These are phyloP conservation scores for Sutorius australiensis DNA, from an alignment of 768 basidiomycete genomes.

Conservation along the genomic window DNA sequence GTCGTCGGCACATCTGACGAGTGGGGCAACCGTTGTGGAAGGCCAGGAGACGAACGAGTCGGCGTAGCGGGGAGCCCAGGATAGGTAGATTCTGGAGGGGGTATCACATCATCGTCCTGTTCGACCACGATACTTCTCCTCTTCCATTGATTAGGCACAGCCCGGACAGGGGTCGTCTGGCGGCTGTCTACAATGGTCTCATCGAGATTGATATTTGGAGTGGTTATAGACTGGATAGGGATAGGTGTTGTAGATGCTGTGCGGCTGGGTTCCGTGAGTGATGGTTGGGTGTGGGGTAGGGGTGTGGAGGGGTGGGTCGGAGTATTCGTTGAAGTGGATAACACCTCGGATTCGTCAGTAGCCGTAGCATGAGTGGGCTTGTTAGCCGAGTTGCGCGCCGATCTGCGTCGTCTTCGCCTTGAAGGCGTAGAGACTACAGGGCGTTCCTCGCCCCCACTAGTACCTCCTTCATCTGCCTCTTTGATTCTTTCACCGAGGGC, in stretches of 20 bases:
- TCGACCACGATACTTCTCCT: constrained; percentile 66
- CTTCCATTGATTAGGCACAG: constrained; percentile 40
- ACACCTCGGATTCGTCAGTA: constrained; percentile 44
- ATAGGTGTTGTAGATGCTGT: constrained; percentile 31
- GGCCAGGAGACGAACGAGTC: constrained; percentile 33
- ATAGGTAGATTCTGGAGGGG: constrained; percentile 37
- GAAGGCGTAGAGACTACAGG: constrained; percentile 40
- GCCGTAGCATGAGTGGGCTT: constrained; percentile 39
- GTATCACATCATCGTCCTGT: constrained; percentile 60
- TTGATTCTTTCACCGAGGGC: constrained; percentile 56
- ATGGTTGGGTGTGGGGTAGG: constrained; percentile 39
- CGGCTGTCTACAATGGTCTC: constrained; percentile 30
- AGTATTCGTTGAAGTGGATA: constrained; percentile 50
- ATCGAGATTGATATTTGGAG: constrained; percentile 28
- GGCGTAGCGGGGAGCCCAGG: constrained; percentile 42
- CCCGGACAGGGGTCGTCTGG: constrained; percentile 33
- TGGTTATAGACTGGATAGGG: constrained; percentile 25
- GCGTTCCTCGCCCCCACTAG: constrained; percentile 56
- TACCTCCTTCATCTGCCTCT: constrained; percentile 61
- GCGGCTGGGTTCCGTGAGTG: constrained; percentile 22
- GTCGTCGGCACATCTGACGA: constrained; percentile 50
- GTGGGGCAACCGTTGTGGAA: constrained; percentile 41
- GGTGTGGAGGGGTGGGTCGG: constrained; percentile 54
- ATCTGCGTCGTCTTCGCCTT: constrained; percentile 57
- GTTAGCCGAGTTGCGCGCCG: constrained; percentile 36